Percentiles rank a stretch among this genome's conserved stretches.
Conservation (phyloP, 768 basidiomycete species). For the Hygrocybe coccinea region DNA sequence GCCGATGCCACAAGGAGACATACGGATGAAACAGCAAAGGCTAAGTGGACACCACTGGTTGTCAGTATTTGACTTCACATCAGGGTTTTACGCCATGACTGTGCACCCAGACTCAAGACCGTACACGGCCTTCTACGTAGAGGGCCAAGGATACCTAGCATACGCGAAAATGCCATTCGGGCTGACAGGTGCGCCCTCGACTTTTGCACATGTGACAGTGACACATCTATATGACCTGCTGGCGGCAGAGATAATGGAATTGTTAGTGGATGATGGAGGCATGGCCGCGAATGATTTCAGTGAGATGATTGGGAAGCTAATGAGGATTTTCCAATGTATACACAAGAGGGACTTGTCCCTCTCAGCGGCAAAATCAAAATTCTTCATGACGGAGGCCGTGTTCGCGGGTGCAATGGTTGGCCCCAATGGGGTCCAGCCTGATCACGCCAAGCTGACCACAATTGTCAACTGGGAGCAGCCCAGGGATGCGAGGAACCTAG, state of each 20-base stretch:
- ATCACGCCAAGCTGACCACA: slow-evolving; percentile 34
- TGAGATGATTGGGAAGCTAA: slow-evolving; percentile 21
- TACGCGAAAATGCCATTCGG: too few relatives aligned
- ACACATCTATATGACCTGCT: slow-evolving; percentile 24
- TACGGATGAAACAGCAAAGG: too few relatives aligned
- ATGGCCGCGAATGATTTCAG: slow-evolving; percentile 30
- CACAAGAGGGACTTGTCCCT: slow-evolving; percentile 31
- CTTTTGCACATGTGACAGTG: too few relatives aligned
- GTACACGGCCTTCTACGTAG: too few relatives aligned
- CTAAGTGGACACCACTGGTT: too few relatives aligned
- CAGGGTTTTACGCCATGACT: too few relatives aligned
- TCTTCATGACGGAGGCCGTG: slow-evolving; percentile 34
- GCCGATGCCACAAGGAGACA: too few relatives aligned
- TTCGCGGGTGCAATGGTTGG: slow-evolving; percentile 34
- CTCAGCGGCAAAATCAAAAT: slow-evolving; percentile 30
- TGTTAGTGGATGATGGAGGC: slow-evolving; percentile 39
- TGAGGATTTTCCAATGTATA: slow-evolving; percentile 23
- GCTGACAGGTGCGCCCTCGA: too few relatives aligned
- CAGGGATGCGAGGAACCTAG: slow-evolving; percentile 22
- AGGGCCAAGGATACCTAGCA: too few relatives aligned
- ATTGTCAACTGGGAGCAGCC: slow-evolving; percentile 35
- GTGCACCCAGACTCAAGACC: too few relatives aligned
- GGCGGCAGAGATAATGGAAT: slow-evolving; percentile 19
- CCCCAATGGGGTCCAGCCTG: slow-evolving; percentile 30
- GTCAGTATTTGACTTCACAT: too few relatives aligned